Evolutionary conservation across 1,139 yeast species (phyloP).

Genomic region (Waltiozyma sp.): DNA sequence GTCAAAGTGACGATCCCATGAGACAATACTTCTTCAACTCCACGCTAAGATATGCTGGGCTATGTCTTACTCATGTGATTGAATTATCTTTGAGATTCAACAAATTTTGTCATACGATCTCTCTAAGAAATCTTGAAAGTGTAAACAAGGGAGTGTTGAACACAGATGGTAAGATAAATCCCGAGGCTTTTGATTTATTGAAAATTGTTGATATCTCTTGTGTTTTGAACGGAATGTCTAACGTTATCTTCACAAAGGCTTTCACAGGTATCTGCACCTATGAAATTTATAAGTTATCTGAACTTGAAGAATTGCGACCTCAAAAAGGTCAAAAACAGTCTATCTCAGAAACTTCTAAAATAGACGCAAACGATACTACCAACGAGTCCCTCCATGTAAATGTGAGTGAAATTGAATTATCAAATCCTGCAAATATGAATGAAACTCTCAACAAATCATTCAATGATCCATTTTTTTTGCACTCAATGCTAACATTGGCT

Average conservation of each 20-base stretch:
- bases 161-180: neutral
- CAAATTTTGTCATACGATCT: conserved; percentile 2
- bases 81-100: conserved; percentile 11
- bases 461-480: conserved; percentile 10
- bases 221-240: conserved; percentile 7
- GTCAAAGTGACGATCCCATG: conserved; percentile 4
- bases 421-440: neutral
- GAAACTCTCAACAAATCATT: conserved; percentile 5
- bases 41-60: conserved; percentile 11
- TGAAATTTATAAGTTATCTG: conserved; percentile 5
- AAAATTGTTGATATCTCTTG: conserved; percentile 11
- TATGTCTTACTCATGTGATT: conserved; percentile 13
- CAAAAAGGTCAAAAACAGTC: no score
- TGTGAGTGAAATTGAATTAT: neutral
- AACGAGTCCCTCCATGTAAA: neutral
- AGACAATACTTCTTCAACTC: conserved; percentile 8
- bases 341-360: no score
- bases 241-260: conserved; percentile 8
- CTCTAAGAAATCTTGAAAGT: conserved; percentile 1
- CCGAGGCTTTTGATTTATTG: neutral
- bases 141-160: neutral
- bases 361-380: neutral
- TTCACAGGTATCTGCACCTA: conserved; percentile 9
- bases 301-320: conserved; percentile 6
- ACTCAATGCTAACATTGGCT: conserved; percentile 6